Evolutionary conservation across 345 rosid species (phyloP).

Genomic region (Mercurialis annua): DNA sequence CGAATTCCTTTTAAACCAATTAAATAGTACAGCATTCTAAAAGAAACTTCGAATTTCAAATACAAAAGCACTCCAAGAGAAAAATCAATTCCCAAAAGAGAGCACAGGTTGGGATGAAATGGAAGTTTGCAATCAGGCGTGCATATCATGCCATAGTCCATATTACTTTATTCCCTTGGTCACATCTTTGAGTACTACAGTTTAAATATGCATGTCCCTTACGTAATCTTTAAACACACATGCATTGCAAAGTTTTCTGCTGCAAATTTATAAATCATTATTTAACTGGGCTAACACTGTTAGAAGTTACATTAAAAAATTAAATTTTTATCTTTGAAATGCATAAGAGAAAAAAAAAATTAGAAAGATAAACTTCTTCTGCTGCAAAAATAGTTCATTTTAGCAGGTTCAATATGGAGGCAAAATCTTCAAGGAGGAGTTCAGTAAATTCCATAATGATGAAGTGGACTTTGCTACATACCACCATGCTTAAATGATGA

Average conservation of each 20-base stretch:
- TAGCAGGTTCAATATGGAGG: neutral
- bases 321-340: neutral
- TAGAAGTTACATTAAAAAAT: neutral
- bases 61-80: too few relatives aligned
- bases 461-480: neutral
- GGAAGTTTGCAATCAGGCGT: neutral
- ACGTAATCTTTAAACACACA: neutral
- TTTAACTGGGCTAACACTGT: neutral
- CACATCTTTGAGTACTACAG: neutral
- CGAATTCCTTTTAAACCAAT: neutral
- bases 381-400: neutral
- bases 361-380: neutral
- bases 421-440: neutral
- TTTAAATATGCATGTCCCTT: neutral
- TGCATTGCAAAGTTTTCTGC: neutral
- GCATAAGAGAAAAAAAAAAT: neutral
- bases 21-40: neutral
- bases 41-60: neutral
- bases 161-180: neutral
- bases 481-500: conserved; percentile 1
- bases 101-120: neutral
- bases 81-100: neutral
- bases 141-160: neutral
- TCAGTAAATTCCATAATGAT: neutral
- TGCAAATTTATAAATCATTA: neutral